Evolutionary conservation across 345 rosid genomes (phyloP).

Genomic region (Populus pruinosa): DNA sequence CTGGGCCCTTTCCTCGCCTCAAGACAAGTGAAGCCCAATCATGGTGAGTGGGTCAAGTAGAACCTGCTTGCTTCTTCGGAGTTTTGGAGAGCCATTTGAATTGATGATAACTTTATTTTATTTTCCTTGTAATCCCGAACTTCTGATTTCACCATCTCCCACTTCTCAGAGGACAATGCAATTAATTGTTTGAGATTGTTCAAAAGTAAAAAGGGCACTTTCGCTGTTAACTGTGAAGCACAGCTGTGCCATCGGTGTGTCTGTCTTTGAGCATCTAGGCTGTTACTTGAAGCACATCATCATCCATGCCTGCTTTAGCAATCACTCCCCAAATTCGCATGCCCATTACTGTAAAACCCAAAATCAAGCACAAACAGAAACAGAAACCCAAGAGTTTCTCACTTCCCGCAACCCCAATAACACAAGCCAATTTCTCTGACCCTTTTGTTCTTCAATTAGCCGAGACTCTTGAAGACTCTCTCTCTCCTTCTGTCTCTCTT

Average conservation of each 20-base stretch:
- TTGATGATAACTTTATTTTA: background rate
- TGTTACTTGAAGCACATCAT: background rate
- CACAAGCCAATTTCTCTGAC: constrained; percentile 70
- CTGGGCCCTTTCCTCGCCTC: background rate
- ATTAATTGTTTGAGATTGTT: background rate
- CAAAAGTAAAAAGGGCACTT: background rate
- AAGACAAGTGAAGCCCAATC: background rate
- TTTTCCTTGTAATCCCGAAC: background rate
- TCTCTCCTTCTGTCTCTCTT: constrained; percentile 44
- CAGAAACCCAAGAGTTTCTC: constrained; percentile 1
- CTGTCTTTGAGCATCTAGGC: background rate
- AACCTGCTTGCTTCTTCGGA: background rate
- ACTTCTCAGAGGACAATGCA: background rate
- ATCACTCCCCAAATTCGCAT: constrained; percentile 8
- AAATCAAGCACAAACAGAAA: constrained; percentile 6
- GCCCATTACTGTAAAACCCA: background rate
- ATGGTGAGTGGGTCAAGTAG: background rate
- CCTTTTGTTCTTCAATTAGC: constrained; percentile 83
- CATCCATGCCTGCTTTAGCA: constrained; percentile 16
- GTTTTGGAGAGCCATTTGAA: background rate
- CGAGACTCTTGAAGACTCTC: constrained; percentile 83
- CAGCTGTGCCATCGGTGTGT: background rate
- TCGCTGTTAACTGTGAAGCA: no score
- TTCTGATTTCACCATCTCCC: background rate
- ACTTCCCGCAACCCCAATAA: constrained; percentile 5